phyloP scores from a whole-genome alignment of 768 basidiomycete genomes.

The Suillus clintonianus region DNA sequence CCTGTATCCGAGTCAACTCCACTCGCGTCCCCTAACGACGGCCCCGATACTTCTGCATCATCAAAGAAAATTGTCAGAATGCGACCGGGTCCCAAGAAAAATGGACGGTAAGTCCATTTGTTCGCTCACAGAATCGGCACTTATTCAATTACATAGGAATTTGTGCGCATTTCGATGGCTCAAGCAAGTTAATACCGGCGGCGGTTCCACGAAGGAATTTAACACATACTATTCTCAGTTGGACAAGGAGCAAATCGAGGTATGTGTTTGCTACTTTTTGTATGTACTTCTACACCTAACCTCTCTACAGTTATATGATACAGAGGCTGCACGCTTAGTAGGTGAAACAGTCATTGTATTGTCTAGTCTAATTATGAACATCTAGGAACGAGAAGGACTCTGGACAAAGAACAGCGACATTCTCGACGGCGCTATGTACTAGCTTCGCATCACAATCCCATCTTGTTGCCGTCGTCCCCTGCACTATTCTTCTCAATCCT shows the following conservation, averaged over 20 bases:
- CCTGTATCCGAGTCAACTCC: too few relatives aligned
- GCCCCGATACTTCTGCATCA: not conserved
- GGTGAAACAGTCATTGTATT: not conserved
- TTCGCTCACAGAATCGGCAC: not conserved
- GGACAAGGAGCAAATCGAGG: not conserved
- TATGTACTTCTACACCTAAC: not conserved
- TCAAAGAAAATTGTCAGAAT: not conserved
- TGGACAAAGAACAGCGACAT: too few relatives aligned
- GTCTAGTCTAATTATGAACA: not conserved
- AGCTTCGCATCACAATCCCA: too few relatives aligned
- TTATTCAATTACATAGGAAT: not conserved
- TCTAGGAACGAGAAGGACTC: too few relatives aligned
- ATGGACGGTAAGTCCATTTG: not conserved
- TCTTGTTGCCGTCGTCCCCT: too few relatives aligned
- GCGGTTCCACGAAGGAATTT: conserved; percentile 5
- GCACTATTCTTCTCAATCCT: too few relatives aligned
- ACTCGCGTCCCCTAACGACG: not conserved
- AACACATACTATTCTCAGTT: not conserved
- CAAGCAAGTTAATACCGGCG: conserved; percentile 2
- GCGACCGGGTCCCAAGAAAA: not conserved
- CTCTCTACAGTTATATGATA: not conserved
- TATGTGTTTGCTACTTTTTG: not conserved
- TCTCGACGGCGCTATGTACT: too few relatives aligned
- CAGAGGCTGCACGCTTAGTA: not conserved
- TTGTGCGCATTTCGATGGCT: conserved; percentile 2